Conservation (phyloP, 768 basidiomycete species). For the Mycena metata region DNA sequence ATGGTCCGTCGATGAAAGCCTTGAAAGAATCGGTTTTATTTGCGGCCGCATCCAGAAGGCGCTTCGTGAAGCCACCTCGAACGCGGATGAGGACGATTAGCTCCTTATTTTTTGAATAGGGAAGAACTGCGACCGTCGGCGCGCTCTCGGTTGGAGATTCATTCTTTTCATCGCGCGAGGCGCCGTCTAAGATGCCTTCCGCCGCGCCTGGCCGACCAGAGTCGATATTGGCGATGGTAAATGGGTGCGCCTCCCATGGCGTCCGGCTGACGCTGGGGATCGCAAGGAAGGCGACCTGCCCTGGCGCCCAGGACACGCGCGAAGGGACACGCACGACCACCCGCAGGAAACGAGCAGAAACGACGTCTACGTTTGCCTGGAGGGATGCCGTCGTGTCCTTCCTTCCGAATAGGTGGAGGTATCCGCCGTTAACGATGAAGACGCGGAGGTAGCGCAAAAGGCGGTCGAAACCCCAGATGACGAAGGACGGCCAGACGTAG, state of each 20-base stretch:
- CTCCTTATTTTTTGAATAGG: too few species aligned
- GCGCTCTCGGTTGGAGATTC: too few species aligned
- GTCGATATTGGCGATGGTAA: slow-evolving; percentile 66
- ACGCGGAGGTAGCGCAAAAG: slow-evolving; percentile 62
- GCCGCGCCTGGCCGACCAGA: too few species aligned
- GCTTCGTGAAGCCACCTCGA: slow-evolving; percentile 70
- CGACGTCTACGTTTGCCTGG: slow-evolving; percentile 57
- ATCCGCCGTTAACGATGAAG: slow-evolving; percentile 57
- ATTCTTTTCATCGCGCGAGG: too few species aligned
- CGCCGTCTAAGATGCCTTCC: too few species aligned
- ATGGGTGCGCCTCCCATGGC: slow-evolving; percentile 71
- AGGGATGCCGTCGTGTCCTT: slow-evolving; percentile 40
- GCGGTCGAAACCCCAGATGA: slow-evolving; percentile 71
- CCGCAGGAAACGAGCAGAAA: slow-evolving; percentile 62
- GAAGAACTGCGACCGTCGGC: too few species aligned
- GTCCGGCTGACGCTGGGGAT: slow-evolving; percentile 60
- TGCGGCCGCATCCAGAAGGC: slow-evolving; percentile 50
- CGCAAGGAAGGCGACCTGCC: slow-evolving; percentile 67
- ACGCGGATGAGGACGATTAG: slow-evolving; percentile 73
- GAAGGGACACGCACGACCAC: slow-evolving; percentile 58
- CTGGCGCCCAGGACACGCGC: slow-evolving; percentile 60
- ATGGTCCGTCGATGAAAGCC: slow-evolving; percentile 73
- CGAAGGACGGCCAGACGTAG: slow-evolving; percentile 63
- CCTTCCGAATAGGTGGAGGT: slow-evolving; percentile 42
- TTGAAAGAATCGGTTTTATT: too few species aligned